Conservation (phyloP, 1,284 basidiomycete species). For the Phellopilus nigrolimitatus region DNA sequence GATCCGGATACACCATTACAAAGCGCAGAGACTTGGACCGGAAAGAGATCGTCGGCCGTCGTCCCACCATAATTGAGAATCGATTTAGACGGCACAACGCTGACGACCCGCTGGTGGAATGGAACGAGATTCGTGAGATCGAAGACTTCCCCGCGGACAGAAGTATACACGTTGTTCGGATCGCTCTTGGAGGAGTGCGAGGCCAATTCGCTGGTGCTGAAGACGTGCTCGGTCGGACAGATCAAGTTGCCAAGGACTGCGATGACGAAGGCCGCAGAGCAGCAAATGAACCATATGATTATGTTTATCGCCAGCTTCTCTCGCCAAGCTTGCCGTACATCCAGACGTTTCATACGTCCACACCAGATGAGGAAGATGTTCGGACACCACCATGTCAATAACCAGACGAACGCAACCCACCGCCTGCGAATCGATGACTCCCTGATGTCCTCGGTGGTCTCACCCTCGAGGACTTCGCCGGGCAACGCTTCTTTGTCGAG, state of each 20-base stretch:
- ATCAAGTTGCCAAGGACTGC: slow-evolving; percentile 85
- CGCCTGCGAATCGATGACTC: slow-evolving; percentile 75
- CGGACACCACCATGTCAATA: slow-evolving; percentile 92
- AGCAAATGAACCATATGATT: slow-evolving; percentile 94
- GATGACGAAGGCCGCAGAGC: slow-evolving; percentile 87
- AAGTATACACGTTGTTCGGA: slow-evolving; percentile 73
- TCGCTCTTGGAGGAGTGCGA: slow-evolving; percentile 66
- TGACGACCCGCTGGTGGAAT: slow-evolving; percentile 65
- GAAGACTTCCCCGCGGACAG: slow-evolving; percentile 92
- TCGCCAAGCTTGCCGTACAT: slow-evolving; percentile 94
- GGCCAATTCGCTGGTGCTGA: slow-evolving; percentile 71
- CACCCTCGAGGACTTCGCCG: slow-evolving; percentile 76
- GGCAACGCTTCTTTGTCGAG: slow-evolving; percentile 77
- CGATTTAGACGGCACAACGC: slow-evolving; percentile 70
- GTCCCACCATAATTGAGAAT: slow-evolving; percentile 83
- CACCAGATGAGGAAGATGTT: slow-evolving; percentile 64
- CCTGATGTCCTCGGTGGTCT: slow-evolving; percentile 84
- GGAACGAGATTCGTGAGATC: slow-evolving; percentile 60
- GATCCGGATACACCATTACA: slow-evolving; percentile 83
- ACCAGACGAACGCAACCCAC: slow-evolving; percentile 87
- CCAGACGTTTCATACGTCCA: slow-evolving; percentile 90
- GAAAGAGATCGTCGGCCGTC: slow-evolving; percentile 80
- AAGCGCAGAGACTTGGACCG: slow-evolving; percentile 93
- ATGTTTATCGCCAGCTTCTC: slow-evolving; percentile 96
- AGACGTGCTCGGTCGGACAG: slow-evolving; percentile 93